These are phyloP conservation scores for Yueomyces sp. DNA, from an alignment of 1,139 yeast genomes.

Conservation along the genomic window DNA sequence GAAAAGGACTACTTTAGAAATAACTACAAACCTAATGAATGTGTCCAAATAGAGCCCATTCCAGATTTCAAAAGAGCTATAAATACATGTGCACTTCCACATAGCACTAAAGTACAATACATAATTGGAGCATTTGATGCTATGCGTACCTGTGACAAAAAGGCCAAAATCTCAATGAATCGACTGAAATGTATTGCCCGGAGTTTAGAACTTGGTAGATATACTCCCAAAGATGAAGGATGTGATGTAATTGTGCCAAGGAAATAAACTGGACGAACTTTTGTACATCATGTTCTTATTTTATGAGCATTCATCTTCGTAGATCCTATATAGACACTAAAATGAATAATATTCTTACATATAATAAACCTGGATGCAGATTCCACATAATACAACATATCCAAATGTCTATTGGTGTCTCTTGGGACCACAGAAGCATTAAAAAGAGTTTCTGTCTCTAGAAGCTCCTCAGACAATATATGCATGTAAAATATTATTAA, in stretches of 20 bases:
- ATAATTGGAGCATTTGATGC: constrained; percentile 10
- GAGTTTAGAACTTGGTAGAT: constrained; percentile 2
- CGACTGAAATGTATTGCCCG: constrained; percentile 15
- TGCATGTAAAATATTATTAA: no score
- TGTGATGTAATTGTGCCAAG: not conserved
- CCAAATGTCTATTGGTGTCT: no score
- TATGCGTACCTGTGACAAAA: constrained; percentile 7
- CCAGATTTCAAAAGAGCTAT: constrained; percentile 9
- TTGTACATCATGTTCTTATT: no score
- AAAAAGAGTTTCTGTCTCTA: no score
- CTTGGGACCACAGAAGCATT: no score
- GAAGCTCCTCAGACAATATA: no score
- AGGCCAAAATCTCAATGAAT: constrained; percentile 17
- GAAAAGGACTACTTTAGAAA: constrained; percentile 13
- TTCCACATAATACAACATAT: no score
- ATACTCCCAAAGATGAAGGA: not conserved
- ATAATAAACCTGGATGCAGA: no score
- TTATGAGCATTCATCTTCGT: no score
- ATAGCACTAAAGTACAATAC: constrained; percentile 7
- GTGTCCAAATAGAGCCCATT: constrained; percentile 14
- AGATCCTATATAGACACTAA: no score
- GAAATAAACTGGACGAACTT: no score
- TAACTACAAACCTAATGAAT: constrained; percentile 11
- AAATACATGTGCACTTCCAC: constrained; percentile 8
- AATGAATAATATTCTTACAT: no score